A percentile compares a stretch with the other conserved stretches of the same genome.
These are phyloP conservation scores for Colletotrichum australisinense DNA, from an alignment of 2,329 filamentous ascomycete species.

Conservation along the genomic window DNA sequence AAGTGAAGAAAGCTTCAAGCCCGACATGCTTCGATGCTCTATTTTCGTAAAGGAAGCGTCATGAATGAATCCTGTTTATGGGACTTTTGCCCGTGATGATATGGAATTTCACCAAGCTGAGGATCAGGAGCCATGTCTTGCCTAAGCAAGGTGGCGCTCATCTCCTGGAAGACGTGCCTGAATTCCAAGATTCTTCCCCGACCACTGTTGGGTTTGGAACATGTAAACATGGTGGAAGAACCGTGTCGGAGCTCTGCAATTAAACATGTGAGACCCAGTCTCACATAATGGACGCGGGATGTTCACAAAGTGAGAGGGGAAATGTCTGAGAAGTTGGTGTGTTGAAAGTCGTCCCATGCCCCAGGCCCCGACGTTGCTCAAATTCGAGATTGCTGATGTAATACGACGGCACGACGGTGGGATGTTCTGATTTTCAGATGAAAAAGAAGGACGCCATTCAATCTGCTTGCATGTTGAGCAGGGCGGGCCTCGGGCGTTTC, in stretches of 20 bases:
- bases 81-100: background rate
- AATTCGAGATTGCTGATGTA: constrained; percentile 2
- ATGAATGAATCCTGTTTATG: background rate
- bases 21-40: constrained; percentile 17
- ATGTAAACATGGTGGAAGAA: constrained; percentile 10
- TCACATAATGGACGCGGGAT: constrained; percentile 15
- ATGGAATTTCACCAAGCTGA: background rate
- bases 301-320: constrained; percentile 3
- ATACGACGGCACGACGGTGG: background rate
- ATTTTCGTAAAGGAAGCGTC: constrained; percentile 11
- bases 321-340: background rate
- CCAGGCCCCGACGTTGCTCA: background rate
- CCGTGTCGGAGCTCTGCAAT: constrained; percentile 9
- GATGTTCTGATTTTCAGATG: constrained; percentile 11
- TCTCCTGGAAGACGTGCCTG: constrained; percentile 16
- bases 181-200: background rate
- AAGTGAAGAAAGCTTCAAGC: background rate
- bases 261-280: constrained; percentile 28
- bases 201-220: background rate
- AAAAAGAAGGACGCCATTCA: constrained; percentile 1
- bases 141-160: background rate
- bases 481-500: constrained; percentile 2
- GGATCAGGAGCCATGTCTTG: background rate
- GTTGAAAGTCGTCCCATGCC: background rate
- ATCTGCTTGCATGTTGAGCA: background rate